Conservation (phyloP, 768 basidiomycete genomes). For the Agrocybe praecox region DNA sequence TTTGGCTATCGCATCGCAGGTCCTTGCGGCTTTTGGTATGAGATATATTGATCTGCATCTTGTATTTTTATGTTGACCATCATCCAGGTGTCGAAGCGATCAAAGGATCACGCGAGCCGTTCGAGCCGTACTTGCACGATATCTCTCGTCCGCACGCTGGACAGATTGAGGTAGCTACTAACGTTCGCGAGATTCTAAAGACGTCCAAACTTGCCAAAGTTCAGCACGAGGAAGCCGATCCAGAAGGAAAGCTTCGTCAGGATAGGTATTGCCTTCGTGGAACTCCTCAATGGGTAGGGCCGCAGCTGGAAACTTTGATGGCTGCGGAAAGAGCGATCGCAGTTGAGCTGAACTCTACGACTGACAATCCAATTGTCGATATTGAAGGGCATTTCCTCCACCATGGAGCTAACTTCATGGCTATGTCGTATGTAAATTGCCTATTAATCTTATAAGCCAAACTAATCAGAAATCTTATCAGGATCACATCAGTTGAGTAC, state of each 20-base stretch:
- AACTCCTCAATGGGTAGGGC: conserved; percentile 8
- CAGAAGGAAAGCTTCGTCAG: conserved; percentile 7
- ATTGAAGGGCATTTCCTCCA: conserved; percentile 5
- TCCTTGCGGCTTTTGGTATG: conserved; percentile 5
- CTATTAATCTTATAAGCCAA: neutral
- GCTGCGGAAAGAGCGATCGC: neutral
- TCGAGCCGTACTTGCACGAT: conserved; percentile 4
- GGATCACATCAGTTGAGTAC: neutral
- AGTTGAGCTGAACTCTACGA: conserved; percentile 6
- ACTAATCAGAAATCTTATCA: neutral
- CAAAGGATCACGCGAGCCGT: conserved; percentile 4
- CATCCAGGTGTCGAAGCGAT: conserved; percentile 5
- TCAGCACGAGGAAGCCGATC: conserved; percentile 5
- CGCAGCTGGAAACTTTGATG: conserved; percentile 6
- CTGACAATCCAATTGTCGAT: conserved; percentile 9
- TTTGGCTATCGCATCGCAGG: conserved; percentile 4
- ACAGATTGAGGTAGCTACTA: conserved; percentile 5
- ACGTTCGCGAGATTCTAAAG: conserved; percentile 5
- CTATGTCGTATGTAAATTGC: conserved; percentile 2
- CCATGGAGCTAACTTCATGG: conserved; percentile 9
- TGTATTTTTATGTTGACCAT: neutral
- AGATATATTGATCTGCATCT: no score
- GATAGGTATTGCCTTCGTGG: conserved; percentile 7
- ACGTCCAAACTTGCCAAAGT: conserved; percentile 4
- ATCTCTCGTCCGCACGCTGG: conserved; percentile 8